Percentiles rank a stretch among this genome's conserved stretches.
Evolutionary conservation across 129 eudicot species (phyloP).

Genomic region (Scalesia atractyloides): DNA sequence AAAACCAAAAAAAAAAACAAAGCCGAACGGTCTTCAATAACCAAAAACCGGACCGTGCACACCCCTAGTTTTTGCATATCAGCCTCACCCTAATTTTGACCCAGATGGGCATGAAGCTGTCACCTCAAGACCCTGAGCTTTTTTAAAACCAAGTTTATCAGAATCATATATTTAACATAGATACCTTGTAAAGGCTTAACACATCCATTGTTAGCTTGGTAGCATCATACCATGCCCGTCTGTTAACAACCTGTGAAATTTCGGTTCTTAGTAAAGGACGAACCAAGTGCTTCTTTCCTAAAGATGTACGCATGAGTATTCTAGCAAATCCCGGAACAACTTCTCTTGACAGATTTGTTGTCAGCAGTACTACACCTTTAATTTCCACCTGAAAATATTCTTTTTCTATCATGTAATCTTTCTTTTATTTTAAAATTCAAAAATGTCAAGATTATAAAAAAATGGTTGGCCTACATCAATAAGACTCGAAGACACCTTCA

Average conservation of each 20-base stretch:
- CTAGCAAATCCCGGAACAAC: slow-evolving; percentile 95
- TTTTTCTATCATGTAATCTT: background rate
- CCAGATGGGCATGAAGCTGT: no score
- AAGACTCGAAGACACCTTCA: slow-evolving; percentile 50
- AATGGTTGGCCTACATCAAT: slow-evolving; percentile 56
- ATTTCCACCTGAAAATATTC: slow-evolving; percentile 61
- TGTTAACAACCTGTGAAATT: slow-evolving; percentile 83
- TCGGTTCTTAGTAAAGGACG: slow-evolving; percentile 87
- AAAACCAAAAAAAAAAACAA: no score
- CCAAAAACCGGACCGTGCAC: no score
- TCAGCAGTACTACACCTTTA: slow-evolving; percentile 75
- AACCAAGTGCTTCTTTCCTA: slow-evolving; percentile 85
- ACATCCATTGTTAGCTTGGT: slow-evolving; percentile 89
- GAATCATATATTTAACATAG: background rate
- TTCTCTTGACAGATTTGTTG: slow-evolving; percentile 82
- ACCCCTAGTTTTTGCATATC: no score
- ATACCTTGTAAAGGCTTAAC: slow-evolving; percentile 85
- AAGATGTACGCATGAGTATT: slow-evolving; percentile 80
- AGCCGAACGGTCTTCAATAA: no score
- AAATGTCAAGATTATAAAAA: background rate
- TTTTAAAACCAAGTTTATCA: background rate
- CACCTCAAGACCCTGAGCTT: no score
- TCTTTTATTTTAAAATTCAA: background rate
- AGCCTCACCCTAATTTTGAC: no score
- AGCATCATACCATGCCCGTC: slow-evolving; percentile 97